Evolutionary conservation across 2,329 filamentous ascomycete species (phyloP).

Genomic region (Xylariaceae sp.): DNA sequence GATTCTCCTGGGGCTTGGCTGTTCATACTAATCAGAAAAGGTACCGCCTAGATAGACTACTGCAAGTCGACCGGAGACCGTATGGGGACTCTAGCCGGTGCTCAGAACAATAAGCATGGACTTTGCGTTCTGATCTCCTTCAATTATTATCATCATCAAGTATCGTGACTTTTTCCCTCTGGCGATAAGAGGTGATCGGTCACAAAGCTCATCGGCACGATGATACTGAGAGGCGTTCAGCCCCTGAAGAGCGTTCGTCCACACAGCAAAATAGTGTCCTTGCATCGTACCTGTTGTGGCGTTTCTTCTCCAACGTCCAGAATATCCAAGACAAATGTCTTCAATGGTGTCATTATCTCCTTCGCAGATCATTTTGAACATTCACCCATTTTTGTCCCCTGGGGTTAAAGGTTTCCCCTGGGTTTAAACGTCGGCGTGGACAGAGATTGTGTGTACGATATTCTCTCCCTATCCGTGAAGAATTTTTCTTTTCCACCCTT

Average conservation of each 20-base stretch:
- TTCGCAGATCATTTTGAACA: background rate
- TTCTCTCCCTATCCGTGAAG: too few species aligned
- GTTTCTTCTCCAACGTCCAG: slow-evolving; percentile 10
- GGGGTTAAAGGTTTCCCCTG: background rate
- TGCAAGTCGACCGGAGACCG: too few species aligned
- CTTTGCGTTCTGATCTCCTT: background rate
- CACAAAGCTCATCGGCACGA: slow-evolving; percentile 2
- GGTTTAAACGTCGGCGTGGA: background rate
- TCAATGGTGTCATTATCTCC: slow-evolving; percentile 9
- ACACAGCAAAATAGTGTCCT: slow-evolving; percentile 4
- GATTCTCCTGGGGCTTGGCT: background rate
- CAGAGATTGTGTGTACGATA: too few species aligned
- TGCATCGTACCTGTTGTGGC: slow-evolving; percentile 24
- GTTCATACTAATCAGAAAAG: background rate
- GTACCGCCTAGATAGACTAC: too few species aligned
- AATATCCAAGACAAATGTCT: slow-evolving; percentile 9
- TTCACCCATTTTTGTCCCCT: background rate
- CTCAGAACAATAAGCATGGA: background rate
- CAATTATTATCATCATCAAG: background rate
- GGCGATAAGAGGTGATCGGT: slow-evolving; percentile 1
- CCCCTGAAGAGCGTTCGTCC: slow-evolving; percentile 14
- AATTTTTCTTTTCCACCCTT: too few species aligned
- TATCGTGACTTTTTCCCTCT: background rate
- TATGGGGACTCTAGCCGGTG: background rate
- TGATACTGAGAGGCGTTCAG: background rate